Percentiles rank a stretch among this genome's conserved stretches.
Evolutionary conservation across 768 basidiomycete species (phyloP).

Genomic region (Pholiota microspora): DNA sequence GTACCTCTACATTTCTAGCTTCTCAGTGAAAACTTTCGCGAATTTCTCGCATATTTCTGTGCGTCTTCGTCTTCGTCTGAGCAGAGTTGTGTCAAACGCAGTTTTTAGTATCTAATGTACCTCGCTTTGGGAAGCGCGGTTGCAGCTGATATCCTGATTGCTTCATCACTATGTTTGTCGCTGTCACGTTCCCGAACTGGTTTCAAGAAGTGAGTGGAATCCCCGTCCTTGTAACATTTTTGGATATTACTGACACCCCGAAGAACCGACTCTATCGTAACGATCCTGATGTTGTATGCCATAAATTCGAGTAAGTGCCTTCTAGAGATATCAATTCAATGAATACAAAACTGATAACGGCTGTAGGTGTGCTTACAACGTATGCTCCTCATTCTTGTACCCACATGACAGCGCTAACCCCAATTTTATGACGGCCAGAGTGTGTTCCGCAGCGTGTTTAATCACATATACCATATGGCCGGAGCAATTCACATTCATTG

Average conservation of each 20-base stretch:
- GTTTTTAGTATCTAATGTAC: slow-evolving; percentile 28
- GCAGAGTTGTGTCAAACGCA: not conserved
- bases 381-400: slow-evolving; percentile 11
- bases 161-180: slow-evolving; percentile 42
- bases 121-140: slow-evolving; percentile 32
- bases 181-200: slow-evolving; percentile 49
- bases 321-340: not conserved
- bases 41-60: slow-evolving; percentile 28
- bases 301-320: slow-evolving; percentile 44
- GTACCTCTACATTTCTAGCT: slow-evolving; percentile 14
- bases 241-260: not conserved
- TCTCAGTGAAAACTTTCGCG: slow-evolving; percentile 22
- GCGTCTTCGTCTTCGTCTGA: slow-evolving; percentile 1
- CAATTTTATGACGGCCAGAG: slow-evolving; percentile 9
- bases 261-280: slow-evolving; percentile 45
- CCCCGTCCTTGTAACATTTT: not conserved
- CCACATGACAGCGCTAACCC: not conserved
- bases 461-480: slow-evolving; percentile 42
- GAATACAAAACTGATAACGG: not conserved
- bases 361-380: slow-evolving; percentile 31
- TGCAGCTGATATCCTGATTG: slow-evolving; percentile 39
- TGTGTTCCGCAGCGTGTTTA: slow-evolving; percentile 28
- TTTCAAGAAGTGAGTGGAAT: slow-evolving; percentile 38
- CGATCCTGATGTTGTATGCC: slow-evolving; percentile 44
- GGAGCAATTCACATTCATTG: slow-evolving; percentile 41